A percentile compares a stretch with the other conserved stretches of the same genome.
Conservation (phyloP, 192 early-diverging fungal genomes). For the Linnemannia elongata region DNA sequence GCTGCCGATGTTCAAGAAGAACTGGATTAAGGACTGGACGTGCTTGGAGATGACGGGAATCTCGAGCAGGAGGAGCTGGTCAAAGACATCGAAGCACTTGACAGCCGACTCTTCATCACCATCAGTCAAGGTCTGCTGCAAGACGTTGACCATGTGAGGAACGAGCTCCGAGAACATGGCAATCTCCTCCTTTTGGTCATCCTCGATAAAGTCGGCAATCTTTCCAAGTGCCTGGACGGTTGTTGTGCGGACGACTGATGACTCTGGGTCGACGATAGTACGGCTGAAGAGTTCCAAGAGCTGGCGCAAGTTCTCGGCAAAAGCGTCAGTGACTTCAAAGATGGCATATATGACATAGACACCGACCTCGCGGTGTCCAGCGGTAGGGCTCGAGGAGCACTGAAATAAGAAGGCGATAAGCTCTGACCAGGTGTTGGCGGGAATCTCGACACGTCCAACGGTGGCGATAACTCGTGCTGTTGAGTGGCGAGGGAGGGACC, state of each 20-base stretch:
- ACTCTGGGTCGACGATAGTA: conserved; percentile 87
- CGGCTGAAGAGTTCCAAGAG: conserved; percentile 82
- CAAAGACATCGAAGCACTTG: conserved; percentile 91
- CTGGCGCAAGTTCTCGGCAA: conserved; percentile 71
- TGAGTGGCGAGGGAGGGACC: conserved; percentile 79
- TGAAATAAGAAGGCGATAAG: conserved; percentile 85
- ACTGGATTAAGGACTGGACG: conserved; percentile 83
- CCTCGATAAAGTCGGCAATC: conserved; percentile 85
- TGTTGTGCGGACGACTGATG: conserved; percentile 81
- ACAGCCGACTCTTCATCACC: conserved; percentile 83
- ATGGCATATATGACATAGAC: conserved; percentile 88
- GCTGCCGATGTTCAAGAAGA: conserved; percentile 79
- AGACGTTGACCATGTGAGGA: conserved; percentile 87
- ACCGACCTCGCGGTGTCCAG: conserved; percentile 88
- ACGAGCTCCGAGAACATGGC: conserved; percentile 80
- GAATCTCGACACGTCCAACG: conserved; percentile 86
- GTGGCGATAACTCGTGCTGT: conserved; percentile 92
- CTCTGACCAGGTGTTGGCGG: conserved; percentile 82
- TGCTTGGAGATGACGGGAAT: conserved; percentile 84
- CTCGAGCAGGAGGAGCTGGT: conserved; percentile 84
- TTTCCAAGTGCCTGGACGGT: conserved; percentile 86
- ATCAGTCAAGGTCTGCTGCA: conserved; percentile 81
- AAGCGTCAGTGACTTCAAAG: conserved; percentile 86
- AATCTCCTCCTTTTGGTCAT: conserved; percentile 76
- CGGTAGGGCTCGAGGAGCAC: conserved; percentile 79